Evolutionary conservation across 164 flowering plant genomes (phyloP), one percentile per base, ranked within the genome.

Genomic region (Sedum album): DNA sequence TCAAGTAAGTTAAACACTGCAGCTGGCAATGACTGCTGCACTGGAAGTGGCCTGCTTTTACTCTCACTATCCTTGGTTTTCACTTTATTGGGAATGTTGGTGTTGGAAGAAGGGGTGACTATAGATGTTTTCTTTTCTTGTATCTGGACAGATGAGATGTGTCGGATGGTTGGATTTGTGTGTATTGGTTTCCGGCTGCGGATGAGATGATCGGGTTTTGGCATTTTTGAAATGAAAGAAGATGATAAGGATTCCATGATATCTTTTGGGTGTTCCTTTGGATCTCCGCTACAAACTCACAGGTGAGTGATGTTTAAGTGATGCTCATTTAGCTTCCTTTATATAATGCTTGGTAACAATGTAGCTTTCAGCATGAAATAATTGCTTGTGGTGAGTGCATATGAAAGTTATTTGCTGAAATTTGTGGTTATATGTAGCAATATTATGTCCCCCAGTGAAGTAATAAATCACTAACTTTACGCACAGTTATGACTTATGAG

Each of bases 1-100:
- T 66, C 68, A 6, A 66, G 31, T 66, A 49, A 46, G 42, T 42
- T 25, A 49, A 66, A 66, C 35, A 66, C 49, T 13, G 25, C 31
- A 23, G 51, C 2, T 5, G n/a, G 53, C 18, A 66, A 25, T 10
- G 57, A 5, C 57, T 51, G 28, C 26, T 51, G 57, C 57, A 51
- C 57, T 26, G 57, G 57, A 25, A 0, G 57, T 51, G 57, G 26
- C 23, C 10, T 21, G 28, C 46, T 44, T 18, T 17, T 2, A 44
- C 11, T 6, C 57, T 51, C 10, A 36, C 44, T n/a, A 3, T 44
- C 48, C 13, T 33, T 1, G 14, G 67, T 48, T 7, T 31, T 33
- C 13, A 31, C 38, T 35, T 65, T 23, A 20, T 6, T 41, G 17
- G 46, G 30, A 11, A 41, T 66, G 26, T 38, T 9, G 31, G 68